phyloP scores from a whole-genome alignment of 345 rosid genomes.

The Microthlaspi erraticum region DNA sequence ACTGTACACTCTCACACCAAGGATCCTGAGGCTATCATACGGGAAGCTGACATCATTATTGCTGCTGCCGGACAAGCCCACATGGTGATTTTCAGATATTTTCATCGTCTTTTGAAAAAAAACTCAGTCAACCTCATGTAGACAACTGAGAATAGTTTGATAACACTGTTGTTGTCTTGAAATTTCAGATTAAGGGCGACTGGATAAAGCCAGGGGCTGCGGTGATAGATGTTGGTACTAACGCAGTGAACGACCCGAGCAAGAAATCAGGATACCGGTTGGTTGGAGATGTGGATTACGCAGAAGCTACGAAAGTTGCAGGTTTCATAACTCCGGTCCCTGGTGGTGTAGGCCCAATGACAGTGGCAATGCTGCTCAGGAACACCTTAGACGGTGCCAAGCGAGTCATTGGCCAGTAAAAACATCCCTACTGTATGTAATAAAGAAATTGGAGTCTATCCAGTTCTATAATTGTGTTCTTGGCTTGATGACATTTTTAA shows the following conservation, averaged over 20 bases:
- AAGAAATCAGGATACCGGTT: slow-evolving; percentile 82
- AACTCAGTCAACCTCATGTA: background rate
- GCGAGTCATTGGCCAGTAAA: slow-evolving; percentile 57
- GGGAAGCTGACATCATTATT: slow-evolving; percentile 88
- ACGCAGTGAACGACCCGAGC: slow-evolving; percentile 74
- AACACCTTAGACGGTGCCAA: slow-evolving; percentile 88
- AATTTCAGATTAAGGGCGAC: slow-evolving; percentile 73
- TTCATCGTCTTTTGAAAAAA: background rate
- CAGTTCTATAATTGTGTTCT: slow-evolving; percentile 22
- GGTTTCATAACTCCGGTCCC: slow-evolving; percentile 93
- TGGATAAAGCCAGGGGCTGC: slow-evolving; percentile 99
- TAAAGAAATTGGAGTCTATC: slow-evolving; percentile 11
- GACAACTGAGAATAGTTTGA: background rate
- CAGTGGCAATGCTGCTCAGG: slow-evolving; percentile 87
- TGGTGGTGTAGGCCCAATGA: slow-evolving; percentile 98
- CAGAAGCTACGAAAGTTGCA: slow-evolving; percentile 79
- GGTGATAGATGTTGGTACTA: slow-evolving; percentile 91
- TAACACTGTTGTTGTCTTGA: slow-evolving; percentile 6
- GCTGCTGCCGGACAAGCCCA: slow-evolving; percentile 93
- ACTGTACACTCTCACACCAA: slow-evolving; percentile 73
- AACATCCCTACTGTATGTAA: slow-evolving; percentile 6
- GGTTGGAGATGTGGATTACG: slow-evolving; percentile 92
- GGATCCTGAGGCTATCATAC: slow-evolving; percentile 67
- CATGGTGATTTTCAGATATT: slow-evolving; percentile 59
- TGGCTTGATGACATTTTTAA: slow-evolving; percentile 1